Evolutionary conservation across 176 grass and related monocot genomes (phyloP).

Genomic region (Echinochloa phyllopogon): DNA sequence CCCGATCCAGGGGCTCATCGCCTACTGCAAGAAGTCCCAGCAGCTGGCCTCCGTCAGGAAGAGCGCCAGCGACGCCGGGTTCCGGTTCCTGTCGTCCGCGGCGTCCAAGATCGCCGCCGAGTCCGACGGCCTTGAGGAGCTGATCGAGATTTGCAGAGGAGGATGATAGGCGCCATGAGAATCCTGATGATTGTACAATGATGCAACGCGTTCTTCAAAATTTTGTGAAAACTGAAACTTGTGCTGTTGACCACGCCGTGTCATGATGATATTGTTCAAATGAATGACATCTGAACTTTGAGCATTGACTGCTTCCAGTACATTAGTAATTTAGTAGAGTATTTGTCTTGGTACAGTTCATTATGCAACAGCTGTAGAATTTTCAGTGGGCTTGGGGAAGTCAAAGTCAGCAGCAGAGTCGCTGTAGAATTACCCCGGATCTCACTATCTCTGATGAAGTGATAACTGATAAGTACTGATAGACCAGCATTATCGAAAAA

Average conservation of each 20-base stretch:
- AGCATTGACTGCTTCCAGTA: background rate
- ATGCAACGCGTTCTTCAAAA: conserved; percentile 27
- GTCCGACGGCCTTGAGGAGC: conserved; percentile 47
- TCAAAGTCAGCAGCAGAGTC: background rate
- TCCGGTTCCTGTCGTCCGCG: conserved; percentile 53
- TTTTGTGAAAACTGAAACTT: conserved; percentile 34
- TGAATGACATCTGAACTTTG: conserved; percentile 41
- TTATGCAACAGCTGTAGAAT: background rate
- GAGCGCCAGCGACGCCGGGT: conserved; percentile 76
- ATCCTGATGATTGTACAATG: conserved; percentile 40
- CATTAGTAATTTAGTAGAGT: background rate
- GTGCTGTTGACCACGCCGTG: conserved; percentile 20
- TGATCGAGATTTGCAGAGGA: conserved; percentile 44
- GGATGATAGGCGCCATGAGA: conserved; percentile 21
- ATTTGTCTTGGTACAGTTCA: background rate
- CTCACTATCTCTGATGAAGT: too few relatives aligned
- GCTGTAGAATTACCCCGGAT: background rate
- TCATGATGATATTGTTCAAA: conserved; percentile 50
- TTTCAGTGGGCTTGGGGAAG: background rate
- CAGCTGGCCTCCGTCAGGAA: conserved; percentile 68
- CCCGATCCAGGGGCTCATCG: conserved; percentile 88
- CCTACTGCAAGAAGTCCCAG: conserved; percentile 95
- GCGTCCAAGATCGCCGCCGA: conserved; percentile 63
- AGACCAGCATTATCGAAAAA: background rate
- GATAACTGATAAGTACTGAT: background rate